phyloP scores from a whole-genome alignment of 2,329 filamentous ascomycete genomes.

The Ceratocystis colombiana region DNA sequence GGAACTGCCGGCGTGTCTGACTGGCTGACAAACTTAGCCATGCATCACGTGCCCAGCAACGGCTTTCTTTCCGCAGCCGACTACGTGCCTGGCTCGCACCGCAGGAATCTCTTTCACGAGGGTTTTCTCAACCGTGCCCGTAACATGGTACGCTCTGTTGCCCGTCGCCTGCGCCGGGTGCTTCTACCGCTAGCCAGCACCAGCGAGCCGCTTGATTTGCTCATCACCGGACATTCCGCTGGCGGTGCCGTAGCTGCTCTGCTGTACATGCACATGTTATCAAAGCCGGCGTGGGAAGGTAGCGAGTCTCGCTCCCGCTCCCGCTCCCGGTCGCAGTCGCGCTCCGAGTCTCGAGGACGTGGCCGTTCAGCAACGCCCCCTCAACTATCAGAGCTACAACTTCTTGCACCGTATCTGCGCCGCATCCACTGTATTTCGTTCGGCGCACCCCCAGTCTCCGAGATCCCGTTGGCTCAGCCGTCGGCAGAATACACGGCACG shows the following conservation, averaged over 20 bases:
- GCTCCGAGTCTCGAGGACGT: slow-evolving; percentile 37
- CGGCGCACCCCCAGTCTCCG: slow-evolving; percentile 67
- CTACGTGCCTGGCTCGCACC: background rate
- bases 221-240: slow-evolving; percentile 80
- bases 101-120: slow-evolving; percentile 65
- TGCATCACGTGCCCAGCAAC: slow-evolving; percentile 52
- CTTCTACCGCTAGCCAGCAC: background rate
- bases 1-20: slow-evolving; percentile 73
- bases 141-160: slow-evolving; percentile 55
- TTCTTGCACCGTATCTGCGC: slow-evolving; percentile 60
- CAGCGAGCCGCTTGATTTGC: slow-evolving; percentile 54
- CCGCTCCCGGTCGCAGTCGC: slow-evolving; percentile 53
- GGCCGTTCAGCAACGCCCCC: background rate
- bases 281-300: slow-evolving; percentile 32
- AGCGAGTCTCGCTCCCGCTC: slow-evolving; percentile 35
- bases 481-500: slow-evolving; percentile 34
- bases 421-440: slow-evolving; percentile 78
- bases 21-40: slow-evolving; percentile 74
- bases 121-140: slow-evolving; percentile 69
- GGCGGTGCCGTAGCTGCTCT: slow-evolving; percentile 74
- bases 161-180: slow-evolving; percentile 52
- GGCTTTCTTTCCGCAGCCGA: slow-evolving; percentile 46
- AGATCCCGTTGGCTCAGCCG: slow-evolving; percentile 48
- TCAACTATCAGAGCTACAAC: slow-evolving; percentile 43
- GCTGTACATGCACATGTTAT: slow-evolving; percentile 73